Conservation (phyloP, 2,329 filamentous ascomycete species). For the Periconia sp. region DNA sequence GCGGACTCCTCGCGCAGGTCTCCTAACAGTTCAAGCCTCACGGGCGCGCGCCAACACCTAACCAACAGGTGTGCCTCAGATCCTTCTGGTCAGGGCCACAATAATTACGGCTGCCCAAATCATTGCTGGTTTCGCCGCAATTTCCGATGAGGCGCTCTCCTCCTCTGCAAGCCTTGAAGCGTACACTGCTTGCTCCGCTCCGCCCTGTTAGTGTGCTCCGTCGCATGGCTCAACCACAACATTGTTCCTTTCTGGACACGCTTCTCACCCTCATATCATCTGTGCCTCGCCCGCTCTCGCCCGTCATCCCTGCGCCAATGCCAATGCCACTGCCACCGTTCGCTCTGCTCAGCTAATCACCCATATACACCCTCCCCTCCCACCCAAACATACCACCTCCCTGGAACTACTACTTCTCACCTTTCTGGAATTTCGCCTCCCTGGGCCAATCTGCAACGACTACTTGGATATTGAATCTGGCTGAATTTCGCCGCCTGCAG, state of each 20-base stretch:
- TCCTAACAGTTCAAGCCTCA: conserved; percentile 29
- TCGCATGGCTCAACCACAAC: conserved; percentile 17
- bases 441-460: conserved; percentile 22
- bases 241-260: conserved; percentile 23
- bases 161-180: conserved; percentile 16
- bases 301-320: conserved; percentile 25
- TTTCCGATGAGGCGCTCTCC: conserved; percentile 28
- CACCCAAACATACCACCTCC: conserved; percentile 26
- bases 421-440: conserved; percentile 22
- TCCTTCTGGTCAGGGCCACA: conserved; percentile 22
- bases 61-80: conserved; percentile 26
- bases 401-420: conserved; percentile 30
- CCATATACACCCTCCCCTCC: conserved; percentile 34
- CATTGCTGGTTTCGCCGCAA: conserved; percentile 25
- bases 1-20: conserved; percentile 27
- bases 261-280: conserved; percentile 23
- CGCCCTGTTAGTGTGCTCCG: conserved; percentile 19
- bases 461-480: conserved; percentile 30
- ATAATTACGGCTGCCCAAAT: conserved; percentile 20
- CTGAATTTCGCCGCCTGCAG: conserved; percentile 35
- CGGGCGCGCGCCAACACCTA: conserved; percentile 23
- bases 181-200: conserved; percentile 19
- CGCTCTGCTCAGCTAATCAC: conserved; percentile 26
- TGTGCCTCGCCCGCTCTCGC: conserved; percentile 10
- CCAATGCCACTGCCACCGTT: conserved; percentile 23